Percentiles rank a stretch among this genome's conserved stretches.
These are phyloP conservation scores for Saksenaea vasiformis DNA, from an alignment of 371 early-diverging fungal genomes.

Conservation along the genomic window DNA sequence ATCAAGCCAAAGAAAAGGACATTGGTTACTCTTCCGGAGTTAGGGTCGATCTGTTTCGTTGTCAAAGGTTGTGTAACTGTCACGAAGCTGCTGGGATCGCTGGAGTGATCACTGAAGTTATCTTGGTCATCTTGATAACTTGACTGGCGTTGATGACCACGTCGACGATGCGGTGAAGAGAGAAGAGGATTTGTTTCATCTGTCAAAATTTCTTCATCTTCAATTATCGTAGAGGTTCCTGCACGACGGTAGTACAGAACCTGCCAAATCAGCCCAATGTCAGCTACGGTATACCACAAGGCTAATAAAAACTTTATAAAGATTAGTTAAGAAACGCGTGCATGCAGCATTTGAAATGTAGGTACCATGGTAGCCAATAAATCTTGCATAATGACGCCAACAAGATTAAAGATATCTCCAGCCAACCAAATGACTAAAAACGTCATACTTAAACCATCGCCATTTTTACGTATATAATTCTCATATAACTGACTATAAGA, in stretches of 20 bases:
- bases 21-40: background rate
- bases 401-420: constrained; percentile 80
- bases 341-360: background rate
- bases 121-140: background rate
- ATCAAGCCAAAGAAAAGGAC: background rate
- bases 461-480: constrained; percentile 62
- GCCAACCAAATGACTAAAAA: constrained; percentile 84
- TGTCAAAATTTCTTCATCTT: constrained; percentile 12
- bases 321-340: background rate
- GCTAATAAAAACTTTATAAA: constrained; percentile 38
- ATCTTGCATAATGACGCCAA: constrained; percentile 75
- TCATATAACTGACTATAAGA: constrained; percentile 56
- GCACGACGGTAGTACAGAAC: constrained; percentile 49
- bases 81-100: background rate
- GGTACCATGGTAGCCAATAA: constrained; percentile 66
- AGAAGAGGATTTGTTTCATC: constrained; percentile 7
- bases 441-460: constrained; percentile 66
- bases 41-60: background rate
- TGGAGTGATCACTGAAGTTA: background rate
- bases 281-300: constrained; percentile 52
- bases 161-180: background rate
- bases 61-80: background rate
- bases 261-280: constrained; percentile 56
- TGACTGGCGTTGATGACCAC: background rate
- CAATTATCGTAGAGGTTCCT: constrained; percentile 1